A percentile compares a stretch with the other conserved stretches of the same genome.
Conservation (phyloP, 257 asterid species). For the Jasminum sambac region DNA sequence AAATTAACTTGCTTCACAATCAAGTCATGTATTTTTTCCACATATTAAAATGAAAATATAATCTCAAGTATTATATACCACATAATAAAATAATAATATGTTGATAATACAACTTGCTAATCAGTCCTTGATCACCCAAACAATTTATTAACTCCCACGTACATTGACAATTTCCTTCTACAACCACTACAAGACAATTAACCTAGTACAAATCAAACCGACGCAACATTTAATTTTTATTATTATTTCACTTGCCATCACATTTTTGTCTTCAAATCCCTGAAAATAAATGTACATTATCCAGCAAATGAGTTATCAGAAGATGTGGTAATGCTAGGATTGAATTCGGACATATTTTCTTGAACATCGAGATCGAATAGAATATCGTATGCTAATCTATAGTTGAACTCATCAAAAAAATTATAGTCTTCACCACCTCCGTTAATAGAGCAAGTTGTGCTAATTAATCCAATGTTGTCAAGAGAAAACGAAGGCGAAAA, state of each 20-base stretch:
- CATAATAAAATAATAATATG: too few species aligned
- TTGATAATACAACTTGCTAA: too few species aligned
- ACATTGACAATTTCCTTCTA: not conserved
- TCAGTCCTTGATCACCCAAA: too few species aligned
- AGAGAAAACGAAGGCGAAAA: conserved; percentile 27
- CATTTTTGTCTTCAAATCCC: too few species aligned
- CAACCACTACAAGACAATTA: too few species aligned
- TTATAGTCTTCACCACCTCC: conserved; percentile 20
- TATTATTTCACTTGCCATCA: too few species aligned
- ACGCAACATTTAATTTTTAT: too few species aligned
- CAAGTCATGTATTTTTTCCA: too few species aligned
- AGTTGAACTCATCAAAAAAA: conserved; percentile 14
- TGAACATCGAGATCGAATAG: conserved; percentile 23
- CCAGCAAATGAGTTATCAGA: not conserved
- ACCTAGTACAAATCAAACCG: not conserved
- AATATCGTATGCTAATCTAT: conserved; percentile 18
- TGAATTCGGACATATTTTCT: not conserved
- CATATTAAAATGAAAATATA: too few species aligned
- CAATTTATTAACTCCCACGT: too few species aligned
- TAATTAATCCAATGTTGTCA: conserved; percentile 16
- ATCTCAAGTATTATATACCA: too few species aligned
- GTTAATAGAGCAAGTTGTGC: conserved; percentile 22
- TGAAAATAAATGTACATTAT: not conserved
- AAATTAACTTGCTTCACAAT: too few species aligned
- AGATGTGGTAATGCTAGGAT: not conserved